These are phyloP conservation scores for Penicillium pancosmium DNA, from an alignment of 495 filamentous ascomycete species.

Conservation along the genomic window DNA sequence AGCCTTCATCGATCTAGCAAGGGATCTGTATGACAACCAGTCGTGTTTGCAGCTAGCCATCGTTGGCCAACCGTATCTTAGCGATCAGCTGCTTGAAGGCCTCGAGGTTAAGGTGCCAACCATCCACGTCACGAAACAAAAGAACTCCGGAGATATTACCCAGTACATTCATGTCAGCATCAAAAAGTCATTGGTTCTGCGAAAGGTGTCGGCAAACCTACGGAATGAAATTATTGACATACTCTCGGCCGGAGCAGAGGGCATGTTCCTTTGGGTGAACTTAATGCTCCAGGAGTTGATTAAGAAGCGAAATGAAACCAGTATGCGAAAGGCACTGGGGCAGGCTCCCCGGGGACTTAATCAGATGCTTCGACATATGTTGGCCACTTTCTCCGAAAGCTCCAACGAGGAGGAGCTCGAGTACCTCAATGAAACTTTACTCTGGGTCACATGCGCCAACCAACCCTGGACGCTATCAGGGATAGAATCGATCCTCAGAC, in stretches of 20 bases:
- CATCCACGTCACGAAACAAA: neutral
- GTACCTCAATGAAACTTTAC: neutral
- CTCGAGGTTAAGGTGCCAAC: neutral
- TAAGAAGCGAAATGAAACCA: neutral
- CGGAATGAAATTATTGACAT: neutral
- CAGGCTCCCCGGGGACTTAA: neutral
- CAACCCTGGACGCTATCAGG: neutral
- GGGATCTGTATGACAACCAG: neutral
- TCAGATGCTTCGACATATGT: neutral
- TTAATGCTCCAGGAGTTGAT: neutral
- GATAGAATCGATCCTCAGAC: neutral
- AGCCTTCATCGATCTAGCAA: neutral
- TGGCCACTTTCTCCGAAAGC: neutral
- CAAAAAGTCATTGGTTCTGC: neutral
- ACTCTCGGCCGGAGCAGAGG: neutral
- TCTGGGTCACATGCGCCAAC: neutral
- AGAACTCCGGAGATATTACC: neutral
- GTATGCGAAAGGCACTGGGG: neutral
- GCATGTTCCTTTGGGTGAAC: constrained; percentile 1
- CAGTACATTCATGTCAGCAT: neutral
- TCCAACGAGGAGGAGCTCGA: neutral
- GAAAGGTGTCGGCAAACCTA: neutral
- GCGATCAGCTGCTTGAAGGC: neutral
- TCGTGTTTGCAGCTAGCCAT: neutral
- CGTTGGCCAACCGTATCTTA: neutral